phyloP scores from a whole-genome alignment of 306 rosid genomes.

The Phaseolus lunatus region DNA sequence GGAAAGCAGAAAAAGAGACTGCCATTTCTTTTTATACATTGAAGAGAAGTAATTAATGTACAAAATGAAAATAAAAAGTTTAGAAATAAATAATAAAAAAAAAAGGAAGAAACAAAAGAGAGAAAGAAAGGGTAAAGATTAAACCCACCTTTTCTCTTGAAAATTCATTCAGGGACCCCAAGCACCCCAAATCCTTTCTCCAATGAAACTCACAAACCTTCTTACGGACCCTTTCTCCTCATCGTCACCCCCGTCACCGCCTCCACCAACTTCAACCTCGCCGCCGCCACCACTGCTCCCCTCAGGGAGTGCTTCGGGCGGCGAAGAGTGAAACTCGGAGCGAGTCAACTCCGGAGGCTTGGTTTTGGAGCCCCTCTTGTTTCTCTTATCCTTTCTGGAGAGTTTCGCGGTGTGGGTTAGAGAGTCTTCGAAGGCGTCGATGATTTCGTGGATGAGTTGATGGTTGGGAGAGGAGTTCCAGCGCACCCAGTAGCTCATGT shows the following conservation, averaged over 20 bases:
- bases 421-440: slow-evolving; percentile 79
- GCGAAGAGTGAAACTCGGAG: slow-evolving; percentile 40
- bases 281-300: background rate
- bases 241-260: slow-evolving; percentile 27
- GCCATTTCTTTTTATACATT: slow-evolving; percentile 52
- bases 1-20: slow-evolving; percentile 5
- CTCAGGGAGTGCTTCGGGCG: slow-evolving; percentile 43
- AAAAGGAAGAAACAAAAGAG: background rate
- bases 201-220: slow-evolving; percentile 73
- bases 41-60: slow-evolving; percentile 48
- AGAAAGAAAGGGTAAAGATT: slow-evolving; percentile 6
- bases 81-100: background rate
- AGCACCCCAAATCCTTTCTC: slow-evolving; percentile 83
- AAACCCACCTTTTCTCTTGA: slow-evolving; percentile 52
- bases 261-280: background rate
- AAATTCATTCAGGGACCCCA: slow-evolving; percentile 53
- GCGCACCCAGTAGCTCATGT: slow-evolving; percentile 81
- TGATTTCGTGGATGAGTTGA: slow-evolving; percentile 73
- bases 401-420: slow-evolving; percentile 44
- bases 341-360: slow-evolving; percentile 46
- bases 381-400: slow-evolving; percentile 64
- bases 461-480: slow-evolving; percentile 90
- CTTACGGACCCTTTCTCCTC: slow-evolving; percentile 69
- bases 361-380: slow-evolving; percentile 41
- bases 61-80: background rate